Percentiles rank a stretch among this genome's conserved stretches.
phyloP scores from a whole-genome alignment of 257 asterid species.

The Lantana camara region DNA sequence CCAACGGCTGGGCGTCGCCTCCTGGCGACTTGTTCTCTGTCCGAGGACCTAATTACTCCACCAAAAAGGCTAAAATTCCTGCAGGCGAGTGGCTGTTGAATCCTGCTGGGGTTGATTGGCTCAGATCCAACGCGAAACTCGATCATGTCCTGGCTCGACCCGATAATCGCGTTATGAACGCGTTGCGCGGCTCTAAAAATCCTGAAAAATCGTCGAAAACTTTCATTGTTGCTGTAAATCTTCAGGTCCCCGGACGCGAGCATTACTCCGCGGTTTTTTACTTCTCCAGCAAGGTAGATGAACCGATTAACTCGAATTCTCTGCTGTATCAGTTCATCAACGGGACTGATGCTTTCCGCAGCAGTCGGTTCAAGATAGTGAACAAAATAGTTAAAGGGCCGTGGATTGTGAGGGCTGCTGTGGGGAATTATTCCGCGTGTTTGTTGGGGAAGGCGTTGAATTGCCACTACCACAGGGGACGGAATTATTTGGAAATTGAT shows the following conservation, averaged over 20 bases:
- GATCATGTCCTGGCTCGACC: conserved; percentile 82
- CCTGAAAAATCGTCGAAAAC: conserved; percentile 46
- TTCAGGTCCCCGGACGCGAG: conserved; percentile 89
- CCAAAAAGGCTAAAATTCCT: conserved; percentile 58
- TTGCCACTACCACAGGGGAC: conserved; percentile 67
- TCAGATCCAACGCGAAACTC: conserved; percentile 75
- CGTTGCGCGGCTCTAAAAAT: conserved; percentile 42
- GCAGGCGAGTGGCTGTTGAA: conserved; percentile 72
- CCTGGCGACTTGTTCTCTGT: conserved; percentile 74
- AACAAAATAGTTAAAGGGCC: conserved; percentile 88
- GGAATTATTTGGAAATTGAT: conserved; percentile 81
- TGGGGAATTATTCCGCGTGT: conserved; percentile 89
- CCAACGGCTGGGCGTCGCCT: conserved; percentile 97
- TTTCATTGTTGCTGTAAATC: conserved; percentile 71
- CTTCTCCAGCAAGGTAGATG: conserved; percentile 62
- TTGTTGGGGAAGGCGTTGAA: conserved; percentile 80
- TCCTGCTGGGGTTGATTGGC: conserved; percentile 96
- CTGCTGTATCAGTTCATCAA: conserved; percentile 67
- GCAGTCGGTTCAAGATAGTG: conserved; percentile 80
- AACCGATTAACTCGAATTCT: conserved; percentile 53
- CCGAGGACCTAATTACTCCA: conserved; percentile 73
- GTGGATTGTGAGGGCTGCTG: conserved; percentile 91
- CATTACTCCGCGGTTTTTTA: conserved; percentile 90
- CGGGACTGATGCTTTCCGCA: conserved; percentile 72
- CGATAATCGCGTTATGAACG: conserved; percentile 72